Conservation (phyloP, 768 basidiomycete species). For the Lentinula sp. region DNA sequence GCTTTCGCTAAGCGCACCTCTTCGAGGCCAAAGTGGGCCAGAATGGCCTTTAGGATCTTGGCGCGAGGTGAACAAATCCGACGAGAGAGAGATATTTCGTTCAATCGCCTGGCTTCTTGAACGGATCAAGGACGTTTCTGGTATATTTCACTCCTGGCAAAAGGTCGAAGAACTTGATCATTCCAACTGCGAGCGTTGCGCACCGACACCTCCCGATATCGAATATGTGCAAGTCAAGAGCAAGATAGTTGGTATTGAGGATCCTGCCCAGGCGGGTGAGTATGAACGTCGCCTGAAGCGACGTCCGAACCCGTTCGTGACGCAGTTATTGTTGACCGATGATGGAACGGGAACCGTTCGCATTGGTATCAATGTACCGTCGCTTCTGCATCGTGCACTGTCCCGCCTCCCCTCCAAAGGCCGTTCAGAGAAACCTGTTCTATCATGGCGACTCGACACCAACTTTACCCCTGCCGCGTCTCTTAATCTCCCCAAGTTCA, state of each 20-base stretch:
- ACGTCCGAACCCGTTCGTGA: constrained; percentile 81
- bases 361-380: constrained; percentile 84
- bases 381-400: constrained; percentile 81
- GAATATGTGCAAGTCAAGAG: constrained; percentile 61
- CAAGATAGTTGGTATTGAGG: constrained; percentile 68
- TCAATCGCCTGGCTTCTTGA: constrained; percentile 84
- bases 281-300: constrained; percentile 86
- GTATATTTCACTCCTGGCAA: constrained; percentile 66
- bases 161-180: constrained; percentile 35
- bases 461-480: constrained; percentile 64
- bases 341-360: constrained; percentile 63
- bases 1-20: constrained; percentile 69
- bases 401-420: constrained; percentile 64
- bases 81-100: constrained; percentile 78
- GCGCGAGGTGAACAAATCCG: constrained; percentile 80
- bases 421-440: constrained; percentile 37
- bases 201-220: constrained; percentile 70
- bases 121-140: constrained; percentile 70
- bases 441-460: constrained; percentile 82
- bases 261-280: constrained; percentile 78
- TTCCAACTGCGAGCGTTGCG: constrained; percentile 70
- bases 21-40: constrained; percentile 60
- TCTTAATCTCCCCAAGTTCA: constrained; percentile 56
- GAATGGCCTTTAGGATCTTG: constrained; percentile 77
- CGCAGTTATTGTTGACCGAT: constrained; percentile 67